phyloP scores from a whole-genome alignment of 2,329 filamentous ascomycete species.

The Hypoxylon sp. region DNA sequence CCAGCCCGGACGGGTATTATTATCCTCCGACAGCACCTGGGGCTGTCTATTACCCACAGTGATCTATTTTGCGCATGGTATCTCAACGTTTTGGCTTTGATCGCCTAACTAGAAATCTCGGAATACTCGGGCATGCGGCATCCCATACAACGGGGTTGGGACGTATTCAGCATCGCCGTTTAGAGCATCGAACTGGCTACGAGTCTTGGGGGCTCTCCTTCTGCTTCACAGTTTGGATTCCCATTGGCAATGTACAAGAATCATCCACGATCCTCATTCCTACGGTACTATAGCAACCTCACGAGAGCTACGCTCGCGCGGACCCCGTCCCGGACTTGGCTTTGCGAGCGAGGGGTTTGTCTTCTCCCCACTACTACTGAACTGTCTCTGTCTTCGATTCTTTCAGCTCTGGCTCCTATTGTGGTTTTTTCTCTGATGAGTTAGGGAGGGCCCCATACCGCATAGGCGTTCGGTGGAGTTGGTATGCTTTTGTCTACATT shows the following conservation, averaged over 20 bases:
- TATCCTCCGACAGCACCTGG: constrained; percentile 68
- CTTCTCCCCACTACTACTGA: constrained; percentile 19
- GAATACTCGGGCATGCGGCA: constrained; percentile 1
- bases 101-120: constrained; percentile 7
- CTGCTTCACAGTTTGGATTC: constrained; percentile 29
- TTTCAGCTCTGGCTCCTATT: constrained; percentile 28
- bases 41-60: constrained; percentile 73
- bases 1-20: constrained; percentile 77
- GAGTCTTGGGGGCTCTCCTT: constrained; percentile 15
- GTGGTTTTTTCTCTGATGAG: constrained; percentile 31
- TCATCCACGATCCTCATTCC: constrained; percentile 20
- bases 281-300: constrained; percentile 27
- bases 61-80: constrained; percentile 48
- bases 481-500: constrained; percentile 23
- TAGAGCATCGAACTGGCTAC: constrained; percentile 27
- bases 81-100: constrained; percentile 32
- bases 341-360: background rate
- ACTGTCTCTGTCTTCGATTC: constrained; percentile 19
- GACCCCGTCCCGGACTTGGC: constrained; percentile 9
- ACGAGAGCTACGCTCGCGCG: constrained; percentile 6
- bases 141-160: constrained; percentile 6
- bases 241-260: constrained; percentile 20
- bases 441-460: constrained; percentile 37
- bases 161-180: constrained; percentile 23
- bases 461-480: constrained; percentile 44